A percentile compares a stretch with the other conserved stretches of the same genome.
phyloP scores from a whole-genome alignment of 2,329 filamentous ascomycete genomes.

The Talaromyces islandicus region DNA sequence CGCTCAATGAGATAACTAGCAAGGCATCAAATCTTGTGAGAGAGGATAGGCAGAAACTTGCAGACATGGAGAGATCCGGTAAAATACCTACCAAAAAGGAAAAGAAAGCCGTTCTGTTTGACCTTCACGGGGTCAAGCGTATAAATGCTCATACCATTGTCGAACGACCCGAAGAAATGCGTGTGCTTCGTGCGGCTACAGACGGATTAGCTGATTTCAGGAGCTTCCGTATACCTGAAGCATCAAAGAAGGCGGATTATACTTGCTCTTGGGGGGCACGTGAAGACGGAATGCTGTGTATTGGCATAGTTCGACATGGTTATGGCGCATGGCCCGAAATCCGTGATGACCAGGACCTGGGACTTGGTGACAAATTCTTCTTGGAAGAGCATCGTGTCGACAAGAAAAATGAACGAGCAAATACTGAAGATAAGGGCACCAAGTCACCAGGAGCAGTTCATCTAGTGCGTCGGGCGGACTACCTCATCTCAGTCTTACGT shows the following conservation, averaged over 20 bases:
- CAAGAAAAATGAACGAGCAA: slow-evolving; percentile 83
- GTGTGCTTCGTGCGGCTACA: slow-evolving; percentile 71
- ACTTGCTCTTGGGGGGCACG: slow-evolving; percentile 85
- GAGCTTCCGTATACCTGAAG: slow-evolving; percentile 81
- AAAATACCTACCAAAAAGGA: slow-evolving; percentile 93
- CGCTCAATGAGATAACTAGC: slow-evolving; percentile 72
- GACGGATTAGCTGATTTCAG: slow-evolving; percentile 60
- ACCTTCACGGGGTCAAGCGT: slow-evolving; percentile 88
- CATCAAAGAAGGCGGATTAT: slow-evolving; percentile 87
- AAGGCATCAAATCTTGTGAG: slow-evolving; percentile 64
- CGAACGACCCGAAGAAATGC: slow-evolving; percentile 83
- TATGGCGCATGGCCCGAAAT: slow-evolving; percentile 96
- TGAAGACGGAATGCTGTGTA: slow-evolving; percentile 94
- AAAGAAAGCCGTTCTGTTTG: slow-evolving; percentile 92
- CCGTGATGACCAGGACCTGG: slow-evolving; percentile 81
- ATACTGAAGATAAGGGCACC: slow-evolving; percentile 48
- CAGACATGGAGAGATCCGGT: slow-evolving; percentile 63
- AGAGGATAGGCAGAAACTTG: slow-evolving; percentile 62
- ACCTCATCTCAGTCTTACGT: slow-evolving; percentile 88
- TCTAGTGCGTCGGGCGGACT: slow-evolving; percentile 88
- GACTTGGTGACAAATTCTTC: slow-evolving; percentile 85
- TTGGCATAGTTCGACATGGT: slow-evolving; percentile 87
- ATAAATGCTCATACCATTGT: slow-evolving; percentile 94
- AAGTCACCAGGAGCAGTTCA: slow-evolving; percentile 97
- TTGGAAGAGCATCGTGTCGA: slow-evolving; percentile 97